Evolutionary conservation across 2,329 filamentous ascomycete genomes (phyloP), one percentile per base, ranked within the genome.

Genomic region (Hymenoscyphus occultus): DNA sequence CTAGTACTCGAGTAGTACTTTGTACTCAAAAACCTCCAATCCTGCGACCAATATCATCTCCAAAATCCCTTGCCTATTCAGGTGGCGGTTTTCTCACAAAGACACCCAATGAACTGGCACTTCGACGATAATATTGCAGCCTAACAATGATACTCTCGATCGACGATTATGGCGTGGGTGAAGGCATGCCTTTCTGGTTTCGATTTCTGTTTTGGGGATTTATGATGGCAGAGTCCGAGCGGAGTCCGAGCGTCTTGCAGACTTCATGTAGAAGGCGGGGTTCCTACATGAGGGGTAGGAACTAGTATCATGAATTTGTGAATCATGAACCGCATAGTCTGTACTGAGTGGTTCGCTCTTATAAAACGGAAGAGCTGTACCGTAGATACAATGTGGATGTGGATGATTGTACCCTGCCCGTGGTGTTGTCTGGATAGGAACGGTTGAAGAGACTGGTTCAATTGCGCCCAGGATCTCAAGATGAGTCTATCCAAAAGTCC

Each of bases 371-470:
- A 28, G 28, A 28, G 3, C 28, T 28, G 28, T 28, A 28, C 28
- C 28, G 28, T 28, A 28, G 28, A 28, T 28, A 28, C 28, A 28
- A 28, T 28, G 28, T 28, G 48, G n/a, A 22, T 22, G 22, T 51
- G 48, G n/a, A 54, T 54, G 13, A 51, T n/a, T 48, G n/a, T 51
- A 51, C 12, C 16, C n/a, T 7, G 22, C 6, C 19, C 12, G 48
- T 54, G 48, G 48, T 54, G 48, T 54, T 54, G n/a, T 54, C 48
- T 31, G 22, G 19, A 54, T 19, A 54, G 19, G 22, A 54, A 54
- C 48, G 48, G 48, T 19, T 4, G 48, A 14, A 54, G 13, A 54
- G 9, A 22, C 13, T 28, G 48, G 16, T 22, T 19, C n/a, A 45
- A 9, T 54, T 54, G 48, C n/a, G n/a, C 48, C 10, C 19, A 28